phyloP scores from a whole-genome alignment of 2,329 filamentous ascomycete species.

The Aspergillus jensenii region DNA sequence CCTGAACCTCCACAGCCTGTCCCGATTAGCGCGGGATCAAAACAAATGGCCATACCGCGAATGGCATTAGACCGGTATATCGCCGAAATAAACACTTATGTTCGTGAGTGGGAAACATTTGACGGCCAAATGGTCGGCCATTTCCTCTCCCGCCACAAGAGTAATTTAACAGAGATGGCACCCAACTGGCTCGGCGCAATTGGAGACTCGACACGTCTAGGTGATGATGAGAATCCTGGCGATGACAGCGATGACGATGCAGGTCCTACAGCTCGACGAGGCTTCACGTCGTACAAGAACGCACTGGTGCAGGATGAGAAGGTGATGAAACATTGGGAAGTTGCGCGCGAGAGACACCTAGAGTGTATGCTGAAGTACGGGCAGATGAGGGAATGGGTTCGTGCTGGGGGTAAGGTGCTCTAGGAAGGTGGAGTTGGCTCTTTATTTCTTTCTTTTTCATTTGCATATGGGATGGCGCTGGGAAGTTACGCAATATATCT shows the following conservation, averaged over 20 bases:
- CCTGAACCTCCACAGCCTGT: constrained; percentile 40
- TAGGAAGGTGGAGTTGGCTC: background rate
- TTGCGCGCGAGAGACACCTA: constrained; percentile 47
- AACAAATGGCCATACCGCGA: constrained; percentile 42
- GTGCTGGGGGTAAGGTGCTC: constrained; percentile 30
- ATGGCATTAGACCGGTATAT: constrained; percentile 53
- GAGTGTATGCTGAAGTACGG: constrained; percentile 44
- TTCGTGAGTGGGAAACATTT: constrained; percentile 57
- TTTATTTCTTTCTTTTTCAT: background rate
- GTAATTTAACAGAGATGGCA: constrained; percentile 45
- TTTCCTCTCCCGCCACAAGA: constrained; percentile 54
- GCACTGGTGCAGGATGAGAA: constrained; percentile 47
- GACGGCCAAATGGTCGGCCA: constrained; percentile 56
- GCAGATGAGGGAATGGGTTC: constrained; percentile 39
- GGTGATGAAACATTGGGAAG: constrained; percentile 49
- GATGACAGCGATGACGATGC: constrained; percentile 31
- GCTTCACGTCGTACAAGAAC: constrained; percentile 46
- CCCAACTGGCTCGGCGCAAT: constrained; percentile 53
- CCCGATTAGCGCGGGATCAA: constrained; percentile 28
- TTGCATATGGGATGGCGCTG: constrained; percentile 1
- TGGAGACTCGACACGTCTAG: constrained; percentile 45
- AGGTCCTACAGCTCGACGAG: constrained; percentile 33
- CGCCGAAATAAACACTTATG: constrained; percentile 54
- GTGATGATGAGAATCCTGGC: constrained; percentile 19
- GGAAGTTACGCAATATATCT: background rate